Base-by-base conservation (phyloP, 106 monocot species). In the Allium cepa region DNA sequence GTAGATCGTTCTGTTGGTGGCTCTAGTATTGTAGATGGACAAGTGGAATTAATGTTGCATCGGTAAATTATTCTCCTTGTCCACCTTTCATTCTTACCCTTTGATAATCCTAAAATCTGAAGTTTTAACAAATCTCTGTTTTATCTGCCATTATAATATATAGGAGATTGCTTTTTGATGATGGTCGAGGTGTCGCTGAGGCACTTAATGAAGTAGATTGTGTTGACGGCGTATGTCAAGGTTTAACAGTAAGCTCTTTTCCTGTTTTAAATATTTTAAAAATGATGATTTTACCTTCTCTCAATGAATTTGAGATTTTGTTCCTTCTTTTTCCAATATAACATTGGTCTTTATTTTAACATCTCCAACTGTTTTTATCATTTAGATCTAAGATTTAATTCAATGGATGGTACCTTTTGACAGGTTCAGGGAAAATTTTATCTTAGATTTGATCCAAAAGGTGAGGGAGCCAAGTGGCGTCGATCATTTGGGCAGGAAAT, bases 381-480 rank as follows among this genome's bases (percentile, higher is more conserved):
- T 36, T 36, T 36, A 36, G 36, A 36, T 36, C 36, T 36, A 36
- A 36, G 36, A 36, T 36, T 36, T 36, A 36, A 36, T 36, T 36
- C 5, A 5, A 36, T 36, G 36, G 36, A 36, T 5, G 1, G 36
- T 36, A 36, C 22, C 16, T 52, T 73, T 73, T 75, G 7, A 50
- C 78, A 97, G 96, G 73, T 88, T 69, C 78, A 83, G 77, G 96
- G 96, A 70, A 97, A 88, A 63, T 82, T 82, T 69, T 97, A 92
- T 89, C 60, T 88, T 57, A 88, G 70, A 80, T 74, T 92, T 18
- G 86, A 97, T 82, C 84, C 88, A 49, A 56, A 76, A 64, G 96
- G 96, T 53, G 88, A 89, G 63, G 96, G 96, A 69, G 80, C 96
- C 47, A 92, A 75, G 75, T 97, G 96, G 96, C 96, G 96, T 12